phyloP scores from a whole-genome alignment of 306 rosid species.

The Prosopis cineraria region DNA sequence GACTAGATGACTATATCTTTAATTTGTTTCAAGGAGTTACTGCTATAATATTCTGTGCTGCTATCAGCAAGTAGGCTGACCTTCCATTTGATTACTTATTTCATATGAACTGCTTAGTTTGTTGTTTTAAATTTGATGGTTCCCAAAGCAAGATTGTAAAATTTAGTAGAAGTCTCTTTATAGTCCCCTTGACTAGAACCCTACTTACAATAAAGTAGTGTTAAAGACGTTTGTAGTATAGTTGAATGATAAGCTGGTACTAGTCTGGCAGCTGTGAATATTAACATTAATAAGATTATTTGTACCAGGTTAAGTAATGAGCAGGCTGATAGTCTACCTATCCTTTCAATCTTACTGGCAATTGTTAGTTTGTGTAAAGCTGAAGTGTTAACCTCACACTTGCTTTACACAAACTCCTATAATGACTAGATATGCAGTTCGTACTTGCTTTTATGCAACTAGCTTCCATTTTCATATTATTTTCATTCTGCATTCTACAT shows the following conservation, averaged over 20 bases:
- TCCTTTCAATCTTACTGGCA: constrained; percentile 17
- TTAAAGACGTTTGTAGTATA: background rate
- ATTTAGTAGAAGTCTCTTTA: no score
- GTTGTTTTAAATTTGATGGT: no score
- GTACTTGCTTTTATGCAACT: background rate
- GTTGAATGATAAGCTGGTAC: background rate
- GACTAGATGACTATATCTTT: constrained; percentile 25
- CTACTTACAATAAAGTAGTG: no score
- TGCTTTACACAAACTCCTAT: no score
- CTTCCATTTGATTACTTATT: constrained; percentile 5
- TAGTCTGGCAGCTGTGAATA: background rate
- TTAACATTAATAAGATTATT: no score
- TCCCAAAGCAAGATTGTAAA: no score
- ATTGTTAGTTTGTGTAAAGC: constrained; percentile 22
- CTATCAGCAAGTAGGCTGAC: constrained; percentile 84
- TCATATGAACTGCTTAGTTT: no score
- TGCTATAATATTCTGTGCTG: constrained; percentile 96
- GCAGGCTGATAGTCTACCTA: constrained; percentile 4
- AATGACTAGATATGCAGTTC: no score
- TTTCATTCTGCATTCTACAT: constrained; percentile 11
- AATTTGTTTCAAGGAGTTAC: constrained; percentile 95
- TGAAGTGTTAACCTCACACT: constrained; percentile 27
- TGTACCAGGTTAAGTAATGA: background rate
- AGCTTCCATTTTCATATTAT: constrained; percentile 20
- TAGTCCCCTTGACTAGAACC: no score